These are phyloP conservation scores for Cymbopogon flexuosus DNA, from an alignment of 202 grass and related monocot species.

Conservation along the genomic window DNA sequence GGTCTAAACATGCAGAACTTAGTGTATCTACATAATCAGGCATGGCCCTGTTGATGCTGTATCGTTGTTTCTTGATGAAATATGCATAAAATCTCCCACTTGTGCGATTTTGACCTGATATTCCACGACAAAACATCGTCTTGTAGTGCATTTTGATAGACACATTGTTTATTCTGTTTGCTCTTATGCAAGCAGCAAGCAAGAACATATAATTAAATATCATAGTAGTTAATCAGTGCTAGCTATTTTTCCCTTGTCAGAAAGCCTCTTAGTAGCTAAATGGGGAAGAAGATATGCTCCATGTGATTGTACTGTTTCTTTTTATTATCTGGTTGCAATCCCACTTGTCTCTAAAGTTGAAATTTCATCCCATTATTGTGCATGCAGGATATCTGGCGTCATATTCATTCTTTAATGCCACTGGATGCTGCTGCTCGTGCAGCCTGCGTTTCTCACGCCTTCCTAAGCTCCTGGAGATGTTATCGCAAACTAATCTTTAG, in stretches of 20 bases:
- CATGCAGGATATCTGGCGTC: neutral
- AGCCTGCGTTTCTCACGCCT: no score
- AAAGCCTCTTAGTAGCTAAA: no score
- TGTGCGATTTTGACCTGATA: no score
- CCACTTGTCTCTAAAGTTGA: neutral
- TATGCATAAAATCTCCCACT: neutral
- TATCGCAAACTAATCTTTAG: no score
- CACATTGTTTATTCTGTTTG: neutral
- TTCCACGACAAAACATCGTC: neutral
- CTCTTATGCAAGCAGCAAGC: neutral
- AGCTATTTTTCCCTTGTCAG: no score
- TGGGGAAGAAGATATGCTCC: no score
- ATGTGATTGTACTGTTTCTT: neutral
- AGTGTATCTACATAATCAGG: no score
- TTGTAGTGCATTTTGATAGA: neutral
- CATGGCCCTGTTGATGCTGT: neutral
- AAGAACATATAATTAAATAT: neutral
- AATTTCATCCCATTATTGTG: neutral
- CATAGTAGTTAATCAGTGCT: neutral
- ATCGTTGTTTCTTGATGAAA: neutral
- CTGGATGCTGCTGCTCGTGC: neutral
- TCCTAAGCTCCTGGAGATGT: no score
- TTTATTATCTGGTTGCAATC: neutral
- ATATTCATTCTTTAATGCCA: constrained; percentile 8
- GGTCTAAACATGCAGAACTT: neutral